Evolutionary conservation across 2,329 filamentous ascomycete genomes (phyloP), one percentile per base, ranked within the genome.

Genomic region (Botrytis elliptica): DNA sequence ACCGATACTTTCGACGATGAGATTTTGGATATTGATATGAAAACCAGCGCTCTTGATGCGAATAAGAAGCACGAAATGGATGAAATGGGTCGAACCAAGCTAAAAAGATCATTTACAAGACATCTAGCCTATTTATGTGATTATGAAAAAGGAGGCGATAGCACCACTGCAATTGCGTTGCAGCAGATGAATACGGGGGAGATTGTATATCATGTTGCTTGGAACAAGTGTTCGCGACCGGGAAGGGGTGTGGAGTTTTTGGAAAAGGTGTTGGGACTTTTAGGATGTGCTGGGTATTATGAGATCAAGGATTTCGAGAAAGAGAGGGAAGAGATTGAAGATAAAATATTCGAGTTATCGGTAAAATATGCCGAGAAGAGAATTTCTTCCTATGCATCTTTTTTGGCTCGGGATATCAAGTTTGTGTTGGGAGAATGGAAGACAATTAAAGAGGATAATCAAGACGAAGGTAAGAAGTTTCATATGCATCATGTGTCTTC

Each of bases 1-100:
- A 63, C 69, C 22, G 73, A 71, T 71, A 20, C 4, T 52, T 25
- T 52, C 49, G 49, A 57, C 73, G 73, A 71, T 14, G 49, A 40
- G 49, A 18, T n/a, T 14, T 52, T n/a, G 22, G 22, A 52, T 14
- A n/a, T 52, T 52, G 49, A 52, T n/a, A 25, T 52, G 22, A 52
- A 12, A 9, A 25, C 10, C 46, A n/a, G 46, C 7, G 46, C 10
- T 52, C 22, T 25, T 25, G 46, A 25, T 25, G 22, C 14, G 49
- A 25, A 52, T 25, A 52, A n/a, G 5, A n/a, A 52, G 22, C 22
- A 52, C 9, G 49, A 52, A 14, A n/a, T 52, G 49, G 10, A 52
- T 10, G 49, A 52, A 52, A 52, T n/a, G 22, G 14, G 49, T 52
- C 49, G 49, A 7, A 52, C 10, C 22, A 52, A 52, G 22, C 49